A percentile compares a stretch with the other conserved stretches of the same genome.
Evolutionary conservation across 2,329 filamentous ascomycete species (phyloP).

Genomic region (Cladosporium sp.): DNA sequence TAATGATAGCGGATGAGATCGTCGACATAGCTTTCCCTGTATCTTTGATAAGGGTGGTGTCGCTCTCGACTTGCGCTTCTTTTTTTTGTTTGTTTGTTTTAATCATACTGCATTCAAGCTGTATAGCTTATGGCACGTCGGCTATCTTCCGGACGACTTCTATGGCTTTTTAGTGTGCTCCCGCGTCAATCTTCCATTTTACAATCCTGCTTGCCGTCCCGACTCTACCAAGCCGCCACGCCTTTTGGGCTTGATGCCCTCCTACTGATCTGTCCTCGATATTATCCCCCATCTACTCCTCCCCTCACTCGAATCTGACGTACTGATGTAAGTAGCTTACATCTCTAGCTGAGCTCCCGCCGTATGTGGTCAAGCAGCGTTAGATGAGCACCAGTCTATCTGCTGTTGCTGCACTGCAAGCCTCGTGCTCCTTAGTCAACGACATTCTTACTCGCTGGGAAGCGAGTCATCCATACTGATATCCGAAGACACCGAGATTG

Average conservation of each 20-base stretch:
- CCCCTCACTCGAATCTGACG: neutral
- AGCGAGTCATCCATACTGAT: slow-evolving; percentile 11
- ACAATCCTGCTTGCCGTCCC: slow-evolving; percentile 12
- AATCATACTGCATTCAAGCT: too few relatives aligned
- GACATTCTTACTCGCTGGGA: neutral
- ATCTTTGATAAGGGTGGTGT: too few relatives aligned
- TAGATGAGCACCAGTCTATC: neutral
- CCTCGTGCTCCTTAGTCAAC: neutral
- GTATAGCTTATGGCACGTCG: too few relatives aligned
- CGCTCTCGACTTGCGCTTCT: too few relatives aligned
- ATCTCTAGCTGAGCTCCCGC: neutral
- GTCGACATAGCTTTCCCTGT: too few relatives aligned
- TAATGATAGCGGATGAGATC: too few relatives aligned
- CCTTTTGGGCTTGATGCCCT: neutral
- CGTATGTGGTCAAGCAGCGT: neutral
- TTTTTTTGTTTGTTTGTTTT: too few relatives aligned
- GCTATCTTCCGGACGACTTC: too few relatives aligned
- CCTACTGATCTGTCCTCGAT: neutral
- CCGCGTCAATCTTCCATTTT: neutral
- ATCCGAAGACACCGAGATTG: neutral
- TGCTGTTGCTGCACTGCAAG: neutral
- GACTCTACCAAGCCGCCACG: neutral
- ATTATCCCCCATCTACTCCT: neutral
- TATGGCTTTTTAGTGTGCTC: too few relatives aligned
- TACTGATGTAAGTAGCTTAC: neutral